These are phyloP conservation scores for Starmerella riodocensis DNA, from an alignment of 805 yeast species.

Conservation along the genomic window DNA sequence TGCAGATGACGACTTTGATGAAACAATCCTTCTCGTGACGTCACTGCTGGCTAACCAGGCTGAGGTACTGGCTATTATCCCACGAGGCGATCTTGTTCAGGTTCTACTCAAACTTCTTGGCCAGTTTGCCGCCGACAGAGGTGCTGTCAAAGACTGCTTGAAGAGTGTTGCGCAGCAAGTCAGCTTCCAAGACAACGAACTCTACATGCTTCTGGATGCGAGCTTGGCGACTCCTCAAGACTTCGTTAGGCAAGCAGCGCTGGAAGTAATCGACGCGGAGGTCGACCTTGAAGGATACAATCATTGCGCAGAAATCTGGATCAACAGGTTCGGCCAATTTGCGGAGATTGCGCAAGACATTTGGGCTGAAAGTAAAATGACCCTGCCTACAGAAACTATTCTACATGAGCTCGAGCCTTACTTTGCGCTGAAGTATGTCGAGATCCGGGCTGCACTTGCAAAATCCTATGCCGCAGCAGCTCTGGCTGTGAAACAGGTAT, in stretches of 20 bases:
- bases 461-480: conserved; percentile 43
- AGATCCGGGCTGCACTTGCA: conserved; percentile 60
- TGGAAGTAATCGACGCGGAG: conserved; percentile 79
- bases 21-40: conserved; percentile 71
- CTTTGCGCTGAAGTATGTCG: conserved; percentile 32
- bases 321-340: conserved; percentile 57
- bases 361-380: conserved; percentile 66
- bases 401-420: conserved; percentile 37
- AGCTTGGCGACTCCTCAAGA: conserved; percentile 42
- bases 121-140: conserved; percentile 61
- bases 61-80: conserved; percentile 41
- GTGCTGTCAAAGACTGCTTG: conserved; percentile 72
- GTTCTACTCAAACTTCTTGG: conserved; percentile 52
- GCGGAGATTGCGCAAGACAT: conserved; percentile 60
- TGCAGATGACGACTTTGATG: conserved; percentile 41
- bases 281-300: conserved; percentile 35
- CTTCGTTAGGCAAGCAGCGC: conserved; percentile 63
- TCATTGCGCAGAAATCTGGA: conserved; percentile 60
- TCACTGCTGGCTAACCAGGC: conserved; percentile 46
- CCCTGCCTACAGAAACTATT: conserved; percentile 26
- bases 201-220: conserved; percentile 43
- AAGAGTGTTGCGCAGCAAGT: conserved; percentile 64
- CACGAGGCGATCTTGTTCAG: conserved; percentile 50
- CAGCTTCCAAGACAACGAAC: conserved; percentile 41
- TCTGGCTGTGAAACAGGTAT: conserved; percentile 17